Evolutionary conservation across 108 stramenopile species (phyloP).

Genomic region (Epithemia pelagica): DNA sequence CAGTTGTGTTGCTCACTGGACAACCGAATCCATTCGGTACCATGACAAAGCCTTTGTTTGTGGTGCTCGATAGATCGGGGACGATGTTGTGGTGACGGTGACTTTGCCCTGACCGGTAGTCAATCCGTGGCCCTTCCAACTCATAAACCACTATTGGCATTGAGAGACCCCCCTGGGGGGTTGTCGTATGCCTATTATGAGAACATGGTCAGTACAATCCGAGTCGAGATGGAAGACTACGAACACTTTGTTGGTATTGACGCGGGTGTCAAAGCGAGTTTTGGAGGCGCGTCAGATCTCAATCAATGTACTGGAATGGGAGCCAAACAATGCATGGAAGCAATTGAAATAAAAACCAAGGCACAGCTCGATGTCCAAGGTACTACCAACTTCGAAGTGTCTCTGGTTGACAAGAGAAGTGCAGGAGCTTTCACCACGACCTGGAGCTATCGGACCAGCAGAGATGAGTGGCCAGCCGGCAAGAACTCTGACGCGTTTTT

Average conservation of each 20-base stretch:
- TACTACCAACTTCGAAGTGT: background rate
- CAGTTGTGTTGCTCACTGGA: background rate
- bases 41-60: constrained; percentile 1
- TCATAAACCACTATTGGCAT: background rate
- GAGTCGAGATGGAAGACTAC: background rate
- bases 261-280: background rate
- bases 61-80: background rate
- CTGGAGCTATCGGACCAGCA: constrained; percentile 2
- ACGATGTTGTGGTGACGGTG: constrained; percentile 4
- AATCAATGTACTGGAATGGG: background rate
- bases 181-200: background rate
- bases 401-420: background rate
- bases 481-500: background rate
- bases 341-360: background rate
- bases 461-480: background rate
- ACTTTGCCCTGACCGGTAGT: background rate
- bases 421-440: background rate
- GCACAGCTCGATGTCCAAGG: background rate
- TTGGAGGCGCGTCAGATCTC: background rate
- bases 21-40: background rate
- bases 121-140: constrained; percentile 1
- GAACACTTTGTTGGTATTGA: background rate
- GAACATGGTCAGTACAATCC: background rate
- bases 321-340: background rate
- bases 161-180: background rate